phyloP scores from a whole-genome alignment of 495 filamentous ascomycete genomes.

The Staphylotrichum tortipilum region DNA sequence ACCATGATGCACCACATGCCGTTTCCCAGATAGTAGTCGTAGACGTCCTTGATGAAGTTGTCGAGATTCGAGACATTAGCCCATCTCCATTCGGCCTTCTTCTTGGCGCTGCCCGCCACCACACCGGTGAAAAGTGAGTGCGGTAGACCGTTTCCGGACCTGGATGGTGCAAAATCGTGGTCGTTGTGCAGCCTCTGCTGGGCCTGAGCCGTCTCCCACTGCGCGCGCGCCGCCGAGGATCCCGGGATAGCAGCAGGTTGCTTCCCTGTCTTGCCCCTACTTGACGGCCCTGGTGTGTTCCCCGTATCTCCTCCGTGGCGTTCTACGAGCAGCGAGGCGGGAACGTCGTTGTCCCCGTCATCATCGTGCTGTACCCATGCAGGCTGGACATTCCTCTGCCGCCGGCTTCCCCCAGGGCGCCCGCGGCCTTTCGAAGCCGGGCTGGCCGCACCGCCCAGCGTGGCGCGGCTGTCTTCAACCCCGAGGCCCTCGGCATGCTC shows the following conservation, averaged over 20 bases:
- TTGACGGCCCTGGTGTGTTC: conserved; percentile 6
- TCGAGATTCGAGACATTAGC: conserved; percentile 89
- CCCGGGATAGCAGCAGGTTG: conserved; percentile 34
- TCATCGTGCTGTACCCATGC: conserved; percentile 45
- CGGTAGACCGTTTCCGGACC: conserved; percentile 11
- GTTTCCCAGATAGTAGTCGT: conserved; percentile 75
- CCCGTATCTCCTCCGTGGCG: conserved; percentile 20
- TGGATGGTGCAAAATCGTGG: conserved; percentile 13
- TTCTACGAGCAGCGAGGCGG: conserved; percentile 79
- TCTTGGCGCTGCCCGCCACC: conserved; percentile 53
- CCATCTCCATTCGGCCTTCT: conserved; percentile 92
- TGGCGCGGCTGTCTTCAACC: conserved; percentile 56
- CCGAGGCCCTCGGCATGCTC: conserved; percentile 51
- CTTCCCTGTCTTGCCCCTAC: conserved; percentile 7
- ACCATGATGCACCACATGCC: conserved; percentile 87
- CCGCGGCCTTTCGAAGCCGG: conserved; percentile 5
- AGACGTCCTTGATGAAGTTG: conserved; percentile 82
- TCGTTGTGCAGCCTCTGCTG: conserved; percentile 54
- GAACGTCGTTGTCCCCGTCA: conserved; percentile 88
- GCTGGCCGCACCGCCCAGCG: conserved; percentile 35
- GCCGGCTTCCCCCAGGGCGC: not conserved
- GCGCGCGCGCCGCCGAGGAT: conserved; percentile 48
- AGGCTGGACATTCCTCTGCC: conserved; percentile 13
- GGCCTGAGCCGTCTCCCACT: conserved; percentile 58
- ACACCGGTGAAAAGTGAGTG: conserved; percentile 28